These are phyloP conservation scores for Colletotrichum scovillei DNA, from an alignment of 2,329 filamentous ascomycete species.

Conservation along the genomic window DNA sequence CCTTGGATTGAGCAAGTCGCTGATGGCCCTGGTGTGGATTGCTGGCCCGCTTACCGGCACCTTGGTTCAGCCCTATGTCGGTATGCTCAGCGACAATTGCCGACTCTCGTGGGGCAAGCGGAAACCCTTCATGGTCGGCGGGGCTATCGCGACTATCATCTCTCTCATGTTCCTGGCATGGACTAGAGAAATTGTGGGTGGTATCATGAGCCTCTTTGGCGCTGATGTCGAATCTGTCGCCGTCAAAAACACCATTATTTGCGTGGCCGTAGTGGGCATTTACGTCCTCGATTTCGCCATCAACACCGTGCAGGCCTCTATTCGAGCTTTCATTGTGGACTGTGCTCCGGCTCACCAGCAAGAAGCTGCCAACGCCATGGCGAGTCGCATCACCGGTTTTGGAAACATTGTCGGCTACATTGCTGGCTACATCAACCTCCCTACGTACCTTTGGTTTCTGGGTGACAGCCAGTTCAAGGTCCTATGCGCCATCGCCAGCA, in stretches of 20 bases:
- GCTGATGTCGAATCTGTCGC: conserved; percentile 72
- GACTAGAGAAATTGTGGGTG: conserved; percentile 78
- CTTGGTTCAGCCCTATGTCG: conserved; percentile 84
- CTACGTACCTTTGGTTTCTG: conserved; percentile 79
- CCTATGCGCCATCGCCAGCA: conserved; percentile 84
- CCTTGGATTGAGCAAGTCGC: conserved; percentile 83
- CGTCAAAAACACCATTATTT: conserved; percentile 75
- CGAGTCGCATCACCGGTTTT: conserved; percentile 84
- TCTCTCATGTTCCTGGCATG: conserved; percentile 79
- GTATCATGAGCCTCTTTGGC: conserved; percentile 77
- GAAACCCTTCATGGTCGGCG: conserved; percentile 83
- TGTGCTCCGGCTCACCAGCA: conserved; percentile 93
- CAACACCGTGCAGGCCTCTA: conserved; percentile 95
- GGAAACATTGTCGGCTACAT: conserved; percentile 94
- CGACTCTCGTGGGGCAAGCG: conserved; percentile 80
- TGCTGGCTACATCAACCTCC: conserved; percentile 85
- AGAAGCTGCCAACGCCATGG: conserved; percentile 94
- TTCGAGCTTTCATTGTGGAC: conserved; percentile 93
- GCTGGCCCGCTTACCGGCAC: conserved; percentile 83
- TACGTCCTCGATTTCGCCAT: conserved; percentile 95
- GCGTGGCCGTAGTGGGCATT: conserved; percentile 85
- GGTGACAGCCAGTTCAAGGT: conserved; percentile 94
- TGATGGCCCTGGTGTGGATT: conserved; percentile 88
- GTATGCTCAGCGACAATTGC: conserved; percentile 84
- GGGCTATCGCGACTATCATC: conserved; percentile 73